Evolutionary conservation across 83 land plant genomes (phyloP).

Genomic region (Picea abies): DNA sequence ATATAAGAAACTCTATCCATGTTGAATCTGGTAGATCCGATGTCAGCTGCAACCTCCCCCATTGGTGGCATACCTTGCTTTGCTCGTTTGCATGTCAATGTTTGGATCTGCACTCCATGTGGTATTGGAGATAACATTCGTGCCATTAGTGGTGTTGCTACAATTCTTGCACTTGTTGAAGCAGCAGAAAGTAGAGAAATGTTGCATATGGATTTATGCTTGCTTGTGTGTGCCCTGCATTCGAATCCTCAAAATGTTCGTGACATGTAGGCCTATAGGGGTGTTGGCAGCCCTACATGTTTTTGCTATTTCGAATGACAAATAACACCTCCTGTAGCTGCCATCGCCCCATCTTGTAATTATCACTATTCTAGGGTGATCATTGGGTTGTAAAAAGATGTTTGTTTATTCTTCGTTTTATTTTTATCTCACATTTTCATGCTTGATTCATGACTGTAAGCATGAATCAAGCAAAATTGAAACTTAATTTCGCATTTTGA

Average conservation of each 20-base stretch:
- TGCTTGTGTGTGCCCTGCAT: slow-evolving; percentile 81
- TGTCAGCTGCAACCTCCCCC: slow-evolving; percentile 96
- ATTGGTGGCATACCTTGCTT: slow-evolving; percentile 96
- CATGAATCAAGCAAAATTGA: no score
- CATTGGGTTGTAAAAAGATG: no score
- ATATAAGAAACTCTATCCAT: slow-evolving; percentile 65
- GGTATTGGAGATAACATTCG: slow-evolving; percentile 86
- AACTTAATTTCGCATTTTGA: no score
- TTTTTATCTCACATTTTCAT: no score
- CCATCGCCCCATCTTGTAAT: no score
- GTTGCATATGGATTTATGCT: slow-evolving; percentile 85
- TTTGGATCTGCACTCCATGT: slow-evolving; percentile 80
- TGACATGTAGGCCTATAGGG: slow-evolving; percentile 29
- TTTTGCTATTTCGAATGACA: no score
- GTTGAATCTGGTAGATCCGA: slow-evolving; percentile 92
- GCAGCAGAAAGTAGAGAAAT: slow-evolving; percentile 87
- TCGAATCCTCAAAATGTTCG: slow-evolving; percentile 85
- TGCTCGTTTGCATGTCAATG: slow-evolving; percentile 88
- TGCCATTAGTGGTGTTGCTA: slow-evolving; percentile 83
- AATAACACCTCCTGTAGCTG: no score
- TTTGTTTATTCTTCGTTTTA: no score
- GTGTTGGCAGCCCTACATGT: no score
- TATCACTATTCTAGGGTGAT: no score
- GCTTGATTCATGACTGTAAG: no score
- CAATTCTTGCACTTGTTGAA: slow-evolving; percentile 88